Percentiles rank a stretch among this genome's conserved stretches.
Conservation (phyloP, 2,329 filamentous ascomycete genomes). For the Talaromyces sp. region DNA sequence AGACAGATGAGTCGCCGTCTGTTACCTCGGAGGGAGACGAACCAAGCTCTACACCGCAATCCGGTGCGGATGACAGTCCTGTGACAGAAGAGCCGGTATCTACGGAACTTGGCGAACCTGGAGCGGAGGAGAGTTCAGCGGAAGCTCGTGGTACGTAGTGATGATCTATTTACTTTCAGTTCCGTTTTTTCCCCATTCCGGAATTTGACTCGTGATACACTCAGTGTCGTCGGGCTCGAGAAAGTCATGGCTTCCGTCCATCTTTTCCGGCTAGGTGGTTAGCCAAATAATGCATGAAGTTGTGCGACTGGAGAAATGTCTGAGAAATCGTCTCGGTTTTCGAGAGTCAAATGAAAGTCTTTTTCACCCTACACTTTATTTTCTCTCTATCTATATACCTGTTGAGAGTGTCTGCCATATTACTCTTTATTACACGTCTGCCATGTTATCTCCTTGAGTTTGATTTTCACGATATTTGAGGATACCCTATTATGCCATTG, state of each 20-base stretch:
- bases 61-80: not conserved
- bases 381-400: not conserved
- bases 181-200: not conserved
- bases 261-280: constrained; percentile 6
- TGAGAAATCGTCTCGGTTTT: not conserved
- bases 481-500: not conserved
- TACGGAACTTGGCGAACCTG: constrained; percentile 8
- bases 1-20: constrained; percentile 13
- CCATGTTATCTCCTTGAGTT: not conserved
- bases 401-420: not conserved
- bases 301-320: not conserved
- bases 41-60: not conserved
- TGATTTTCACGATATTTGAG: not conserved
- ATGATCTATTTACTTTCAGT: not conserved
- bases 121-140: constrained; percentile 2
- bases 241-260: constrained; percentile 9
- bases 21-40: constrained; percentile 6
- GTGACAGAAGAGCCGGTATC: constrained; percentile 7
- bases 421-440: not conserved
- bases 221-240: constrained; percentile 10
- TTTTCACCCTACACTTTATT: not conserved
- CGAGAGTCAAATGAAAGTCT: not conserved
- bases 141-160: constrained; percentile 10
- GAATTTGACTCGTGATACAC: not conserved
- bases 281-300: not conserved